phyloP scores from a whole-genome alignment of 176 grass and related monocot genomes.

The Stipa capillata region DNA sequence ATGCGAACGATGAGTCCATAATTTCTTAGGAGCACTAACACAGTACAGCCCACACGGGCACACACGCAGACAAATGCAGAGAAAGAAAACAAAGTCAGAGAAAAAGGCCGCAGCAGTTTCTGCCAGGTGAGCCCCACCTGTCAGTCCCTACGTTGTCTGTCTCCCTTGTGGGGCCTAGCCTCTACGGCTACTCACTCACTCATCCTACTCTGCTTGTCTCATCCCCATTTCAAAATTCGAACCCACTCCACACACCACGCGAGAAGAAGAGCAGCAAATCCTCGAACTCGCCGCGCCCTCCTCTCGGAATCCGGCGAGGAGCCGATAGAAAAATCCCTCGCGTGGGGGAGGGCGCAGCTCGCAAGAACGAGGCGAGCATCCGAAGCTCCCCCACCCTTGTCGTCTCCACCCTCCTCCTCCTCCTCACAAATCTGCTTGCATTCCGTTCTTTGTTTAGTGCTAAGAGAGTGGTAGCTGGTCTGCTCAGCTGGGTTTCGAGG shows the following conservation, averaged over 20 bases:
- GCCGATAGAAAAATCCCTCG: slow-evolving; percentile 27
- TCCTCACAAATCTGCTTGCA: background rate
- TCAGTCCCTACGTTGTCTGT: background rate
- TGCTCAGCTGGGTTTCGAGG: background rate
- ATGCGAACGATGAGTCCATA: too few species aligned
- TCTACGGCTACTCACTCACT: slow-evolving; percentile 38
- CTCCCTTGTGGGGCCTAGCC: background rate
- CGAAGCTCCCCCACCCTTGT: slow-evolving; percentile 25
- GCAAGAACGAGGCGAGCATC: slow-evolving; percentile 25
- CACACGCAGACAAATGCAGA: background rate
- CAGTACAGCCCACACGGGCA: background rate
- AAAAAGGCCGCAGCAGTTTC: background rate
- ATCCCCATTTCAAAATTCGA: slow-evolving; percentile 44
- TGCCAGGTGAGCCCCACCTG: background rate
- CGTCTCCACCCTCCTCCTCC: background rate
- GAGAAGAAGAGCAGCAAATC: background rate
- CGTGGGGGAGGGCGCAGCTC: slow-evolving; percentile 4
- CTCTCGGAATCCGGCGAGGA: slow-evolving; percentile 27
- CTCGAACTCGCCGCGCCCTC: slow-evolving; percentile 20
- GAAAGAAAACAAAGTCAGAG: background rate
- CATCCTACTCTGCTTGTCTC: background rate
- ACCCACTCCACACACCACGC: background rate
- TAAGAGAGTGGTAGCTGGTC: background rate
- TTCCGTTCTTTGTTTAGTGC: background rate
- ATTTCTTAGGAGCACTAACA: background rate